Conservation (phyloP, 2,329 filamentous ascomycete genomes). For the Tolypocladium tropicale region DNA sequence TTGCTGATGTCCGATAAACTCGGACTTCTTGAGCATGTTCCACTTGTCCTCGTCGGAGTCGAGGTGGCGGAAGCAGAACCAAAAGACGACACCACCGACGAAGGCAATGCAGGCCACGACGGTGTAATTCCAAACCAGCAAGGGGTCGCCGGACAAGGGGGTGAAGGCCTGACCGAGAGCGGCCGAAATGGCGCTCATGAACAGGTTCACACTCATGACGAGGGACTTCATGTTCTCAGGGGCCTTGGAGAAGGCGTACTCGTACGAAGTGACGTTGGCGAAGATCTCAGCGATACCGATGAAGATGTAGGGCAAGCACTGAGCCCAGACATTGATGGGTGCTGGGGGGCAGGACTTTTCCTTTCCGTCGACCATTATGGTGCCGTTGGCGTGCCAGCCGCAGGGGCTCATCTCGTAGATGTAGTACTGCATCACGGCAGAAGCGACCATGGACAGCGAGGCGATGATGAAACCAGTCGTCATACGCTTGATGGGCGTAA, state of each 20-base stretch:
- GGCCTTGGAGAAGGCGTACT: constrained; percentile 70
- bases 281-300: constrained; percentile 43
- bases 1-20: constrained; percentile 29
- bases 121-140: constrained; percentile 64
- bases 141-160: constrained; percentile 50
- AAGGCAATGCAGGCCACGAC: constrained; percentile 48
- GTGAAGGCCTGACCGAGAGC: constrained; percentile 62
- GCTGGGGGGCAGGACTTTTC: constrained; percentile 40
- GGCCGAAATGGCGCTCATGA: constrained; percentile 59
- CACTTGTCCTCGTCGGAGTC: constrained; percentile 59
- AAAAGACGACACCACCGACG: constrained; percentile 54
- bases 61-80: constrained; percentile 54
- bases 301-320: constrained; percentile 40
- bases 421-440: constrained; percentile 47
- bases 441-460: constrained; percentile 48
- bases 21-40: constrained; percentile 47
- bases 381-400: constrained; percentile 38
- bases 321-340: constrained; percentile 55
- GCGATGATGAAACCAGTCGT: constrained; percentile 58
- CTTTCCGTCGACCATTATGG: constrained; percentile 7
- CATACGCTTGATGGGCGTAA: constrained; percentile 71
- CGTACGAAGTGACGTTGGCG: constrained; percentile 50
- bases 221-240: constrained; percentile 72
- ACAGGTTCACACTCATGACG: constrained; percentile 59
- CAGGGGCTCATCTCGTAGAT: constrained; percentile 56